Base-by-base conservation (phyloP, 1,139 yeast species). In the Entelexis paramagnoliae region DNA sequence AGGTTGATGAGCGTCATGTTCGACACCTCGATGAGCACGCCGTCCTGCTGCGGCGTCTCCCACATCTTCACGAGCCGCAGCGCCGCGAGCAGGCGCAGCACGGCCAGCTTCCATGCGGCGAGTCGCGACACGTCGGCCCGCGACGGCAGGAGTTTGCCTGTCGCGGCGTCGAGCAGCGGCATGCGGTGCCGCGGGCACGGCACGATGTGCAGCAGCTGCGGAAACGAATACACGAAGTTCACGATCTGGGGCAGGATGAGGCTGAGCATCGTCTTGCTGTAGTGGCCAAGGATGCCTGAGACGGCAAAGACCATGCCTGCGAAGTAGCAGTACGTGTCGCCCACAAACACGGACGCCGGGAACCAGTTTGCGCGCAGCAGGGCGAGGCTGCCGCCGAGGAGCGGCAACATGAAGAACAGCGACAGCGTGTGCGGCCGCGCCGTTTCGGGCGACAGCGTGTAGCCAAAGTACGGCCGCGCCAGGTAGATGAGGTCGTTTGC, bases 231-330 rank as follows among this genome's bases (percentile, higher is more conserved):
- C 16, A 86, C 57, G 60, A 93, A 93, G 65, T 91, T 91, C 68
- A 87, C 68, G 50, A 91, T 85, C 68, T 91, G 98, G 1, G 97
- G 97, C 35, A 86, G 70, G 65, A 91, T 83, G 65, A 91, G 83
- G 36, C 89, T 69, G 66, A 91, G 71, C 60, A 91, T 72, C 0
- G 99, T 91, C 68, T 91, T 91, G 46, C 96, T 86, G 66, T 89
- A 93, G 69, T 91, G 99, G 1, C 97, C 97, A 55, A 87, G 75
- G 42, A 91, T 93, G 2, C 97, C 97, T 28, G 87, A 95, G 36
- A 89, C 93, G 0, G 97, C 98, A 68, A 91, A 89, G 0, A 91
- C 95, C 98, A 91, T 91, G 3, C 99, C 99, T 32, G 96, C 87
- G 67, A 91, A 88, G 68, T 93, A 91, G 68, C 99, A 91, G 70